These are phyloP conservation scores for Boletus tylopilopsis DNA, from an alignment of 768 basidiomycete genomes.

Conservation along the genomic window DNA sequence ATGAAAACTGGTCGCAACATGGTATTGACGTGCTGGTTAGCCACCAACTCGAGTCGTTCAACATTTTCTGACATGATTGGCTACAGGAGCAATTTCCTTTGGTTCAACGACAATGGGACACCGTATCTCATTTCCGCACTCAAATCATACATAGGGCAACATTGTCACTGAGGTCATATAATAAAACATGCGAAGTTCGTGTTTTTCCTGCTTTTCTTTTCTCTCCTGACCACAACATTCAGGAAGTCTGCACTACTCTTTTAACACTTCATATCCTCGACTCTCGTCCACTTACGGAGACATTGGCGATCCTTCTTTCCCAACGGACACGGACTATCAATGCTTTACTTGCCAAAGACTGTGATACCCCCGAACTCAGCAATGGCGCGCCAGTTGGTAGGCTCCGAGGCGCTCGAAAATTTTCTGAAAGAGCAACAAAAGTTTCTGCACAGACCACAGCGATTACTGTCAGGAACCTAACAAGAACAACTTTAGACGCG, in stretches of 20 bases:
- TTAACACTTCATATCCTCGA: slow-evolving; percentile 88
- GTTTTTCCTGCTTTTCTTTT: neutral
- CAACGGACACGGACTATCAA: slow-evolving; percentile 67
- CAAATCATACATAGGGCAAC: slow-evolving; percentile 91
- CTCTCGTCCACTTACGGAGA: slow-evolving; percentile 73
- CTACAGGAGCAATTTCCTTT: slow-evolving; percentile 80
- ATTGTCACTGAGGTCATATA: slow-evolving; percentile 63
- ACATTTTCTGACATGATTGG: neutral
- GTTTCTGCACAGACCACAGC: slow-evolving; percentile 34
- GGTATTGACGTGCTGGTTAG: slow-evolving; percentile 63
- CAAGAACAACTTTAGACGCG: slow-evolving; percentile 48
- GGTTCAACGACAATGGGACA: slow-evolving; percentile 91
- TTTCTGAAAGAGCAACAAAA: neutral
- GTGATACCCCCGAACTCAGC: slow-evolving; percentile 15
- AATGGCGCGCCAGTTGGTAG: slow-evolving; percentile 37
- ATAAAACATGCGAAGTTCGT: slow-evolving; percentile 51
- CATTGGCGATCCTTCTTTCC: slow-evolving; percentile 62
- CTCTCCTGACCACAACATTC: neutral
- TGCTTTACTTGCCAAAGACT: slow-evolving; percentile 36
- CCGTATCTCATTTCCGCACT: slow-evolving; percentile 77
- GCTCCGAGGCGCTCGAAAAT: slow-evolving; percentile 17
- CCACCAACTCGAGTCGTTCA: neutral
- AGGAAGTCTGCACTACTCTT: slow-evolving; percentile 77
- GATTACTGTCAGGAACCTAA: slow-evolving; percentile 51
- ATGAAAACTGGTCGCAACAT: slow-evolving; percentile 52